Evolutionary conservation across 2,329 filamentous ascomycete species (phyloP).

Genomic region (Hirsutella minnesotensis): DNA sequence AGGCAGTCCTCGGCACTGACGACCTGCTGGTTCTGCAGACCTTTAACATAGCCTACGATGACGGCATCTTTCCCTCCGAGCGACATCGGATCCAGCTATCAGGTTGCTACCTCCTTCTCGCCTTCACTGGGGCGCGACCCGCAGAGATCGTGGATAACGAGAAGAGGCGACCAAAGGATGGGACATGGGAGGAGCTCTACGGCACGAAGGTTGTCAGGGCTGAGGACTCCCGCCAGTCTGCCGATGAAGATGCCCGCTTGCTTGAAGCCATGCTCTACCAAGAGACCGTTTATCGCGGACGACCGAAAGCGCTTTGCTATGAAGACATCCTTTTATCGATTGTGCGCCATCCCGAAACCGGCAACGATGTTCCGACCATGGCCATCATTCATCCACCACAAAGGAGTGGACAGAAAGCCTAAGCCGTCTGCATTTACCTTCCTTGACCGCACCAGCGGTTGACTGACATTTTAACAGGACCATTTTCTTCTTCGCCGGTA

Average conservation of each 20-base stretch:
- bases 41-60: too few relatives aligned
- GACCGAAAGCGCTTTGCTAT: slow-evolving; percentile 18
- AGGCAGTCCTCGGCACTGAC: slow-evolving; percentile 13
- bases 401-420: slow-evolving; percentile 15
- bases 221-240: too few relatives aligned
- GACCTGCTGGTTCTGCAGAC: too few relatives aligned
- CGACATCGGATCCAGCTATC: too few relatives aligned
- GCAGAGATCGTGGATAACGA: slow-evolving; percentile 17
- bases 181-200: too few relatives aligned
- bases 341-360: slow-evolving; percentile 11
- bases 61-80: too few relatives aligned
- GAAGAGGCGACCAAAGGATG: slow-evolving; percentile 12
- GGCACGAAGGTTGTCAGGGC: too few relatives aligned
- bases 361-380: slow-evolving; percentile 8
- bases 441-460: background rate
- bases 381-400: slow-evolving; percentile 18
- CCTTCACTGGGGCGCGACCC: slow-evolving; percentile 14
- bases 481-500: slow-evolving; percentile 15
- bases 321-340: slow-evolving; percentile 19
- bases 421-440: slow-evolving; percentile 13
- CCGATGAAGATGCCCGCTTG: too few relatives aligned
- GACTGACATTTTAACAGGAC: slow-evolving; percentile 9
- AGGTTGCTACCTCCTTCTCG: slow-evolving; percentile 15
- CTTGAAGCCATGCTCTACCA: too few relatives aligned
- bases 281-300: slow-evolving; percentile 13